Evolutionary conservation across 805 yeast species (phyloP).

Genomic region (Saccharomycopsis sp.): DNA sequence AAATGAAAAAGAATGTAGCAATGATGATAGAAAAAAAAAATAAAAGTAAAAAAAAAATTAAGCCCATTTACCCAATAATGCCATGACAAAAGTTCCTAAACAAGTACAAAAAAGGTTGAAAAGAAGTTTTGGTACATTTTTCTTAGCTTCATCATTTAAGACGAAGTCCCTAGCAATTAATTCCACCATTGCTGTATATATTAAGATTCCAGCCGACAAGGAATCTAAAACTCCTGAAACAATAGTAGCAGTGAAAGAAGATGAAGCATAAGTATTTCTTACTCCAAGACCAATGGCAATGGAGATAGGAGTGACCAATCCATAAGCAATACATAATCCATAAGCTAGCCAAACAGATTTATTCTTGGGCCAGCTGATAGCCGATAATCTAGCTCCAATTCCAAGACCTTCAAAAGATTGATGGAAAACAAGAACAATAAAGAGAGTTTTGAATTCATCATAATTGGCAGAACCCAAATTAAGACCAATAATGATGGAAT

Average conservation of each 20-base stretch:
- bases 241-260: slow-evolving; percentile 41
- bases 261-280: slow-evolving; percentile 49
- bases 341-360: slow-evolving; percentile 41
- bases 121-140: slow-evolving; percentile 31
- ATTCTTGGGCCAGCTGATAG: slow-evolving; percentile 41
- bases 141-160: slow-evolving; percentile 29
- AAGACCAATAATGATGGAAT: slow-evolving; percentile 65
- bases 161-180: slow-evolving; percentile 66
- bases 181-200: slow-evolving; percentile 68
- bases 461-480: slow-evolving; percentile 47
- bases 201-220: slow-evolving; percentile 59
- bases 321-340: slow-evolving; percentile 37
- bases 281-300: slow-evolving; percentile 74
- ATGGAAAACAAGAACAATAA: slow-evolving; percentile 60
- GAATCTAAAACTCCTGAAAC: slow-evolving; percentile 59
- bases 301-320: slow-evolving; percentile 56
- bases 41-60: background rate
- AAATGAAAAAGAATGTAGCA: background rate
- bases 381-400: slow-evolving; percentile 59
- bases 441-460: slow-evolving; percentile 52
- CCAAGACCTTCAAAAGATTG: slow-evolving; percentile 77
- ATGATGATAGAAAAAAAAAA: background rate
- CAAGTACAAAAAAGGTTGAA: slow-evolving; percentile 35
- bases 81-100: slow-evolving; percentile 62
- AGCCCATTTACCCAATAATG: slow-evolving; percentile 70